phyloP scores from a whole-genome alignment of 495 filamentous ascomycete genomes.

The Penicillium coprophilum region DNA sequence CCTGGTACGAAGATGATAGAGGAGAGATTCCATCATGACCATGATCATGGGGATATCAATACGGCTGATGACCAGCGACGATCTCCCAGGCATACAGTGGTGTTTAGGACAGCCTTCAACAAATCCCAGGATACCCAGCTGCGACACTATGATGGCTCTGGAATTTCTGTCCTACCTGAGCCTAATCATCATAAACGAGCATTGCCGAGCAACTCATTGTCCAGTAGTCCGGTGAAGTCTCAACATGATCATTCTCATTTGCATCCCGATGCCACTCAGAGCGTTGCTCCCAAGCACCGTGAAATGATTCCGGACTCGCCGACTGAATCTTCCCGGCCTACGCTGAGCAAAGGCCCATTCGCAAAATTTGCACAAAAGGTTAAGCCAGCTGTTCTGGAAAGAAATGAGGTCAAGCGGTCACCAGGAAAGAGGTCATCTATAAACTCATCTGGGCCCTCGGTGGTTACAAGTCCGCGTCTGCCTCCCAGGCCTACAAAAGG shows the following conservation, averaged over 20 bases:
- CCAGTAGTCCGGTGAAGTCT: not conserved
- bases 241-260: constrained; percentile 6
- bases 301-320: not conserved
- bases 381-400: constrained; percentile 29
- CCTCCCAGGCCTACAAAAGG: constrained; percentile 22
- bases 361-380: constrained; percentile 40
- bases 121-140: constrained; percentile 43
- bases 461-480: constrained; percentile 10
- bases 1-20: constrained; percentile 66
- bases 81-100: constrained; percentile 42
- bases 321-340: constrained; percentile 19
- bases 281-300: constrained; percentile 1
- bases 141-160: constrained; percentile 21
- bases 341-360: constrained; percentile 31
- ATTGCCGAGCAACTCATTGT: not conserved
- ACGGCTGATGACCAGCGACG: constrained; percentile 17
- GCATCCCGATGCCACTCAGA: not conserved
- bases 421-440: constrained; percentile 21
- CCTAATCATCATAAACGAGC: constrained; percentile 2
- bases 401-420: constrained; percentile 28
- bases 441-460: constrained; percentile 16
- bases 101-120: constrained; percentile 48
- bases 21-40: constrained; percentile 49
- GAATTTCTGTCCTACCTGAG: not conserved
- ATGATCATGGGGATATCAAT: constrained; percentile 24